A percentile compares a stretch with the other conserved stretches of the same genome.
phyloP scores from a whole-genome alignment of 176 grass and related monocot species.

The Juncus effusus region DNA sequence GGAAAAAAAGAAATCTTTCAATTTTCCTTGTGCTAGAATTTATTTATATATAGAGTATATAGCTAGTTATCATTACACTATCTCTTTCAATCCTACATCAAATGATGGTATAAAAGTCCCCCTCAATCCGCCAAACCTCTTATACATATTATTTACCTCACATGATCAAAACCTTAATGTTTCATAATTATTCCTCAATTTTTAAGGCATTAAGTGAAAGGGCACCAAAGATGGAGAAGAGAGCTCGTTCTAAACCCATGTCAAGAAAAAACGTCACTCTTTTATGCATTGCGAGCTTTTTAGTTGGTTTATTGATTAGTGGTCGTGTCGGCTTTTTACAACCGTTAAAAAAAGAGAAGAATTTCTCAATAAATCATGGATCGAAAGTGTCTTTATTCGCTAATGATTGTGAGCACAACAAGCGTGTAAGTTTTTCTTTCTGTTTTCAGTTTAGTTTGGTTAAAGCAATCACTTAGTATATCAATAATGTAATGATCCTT shows the following conservation, averaged over 20 bases:
- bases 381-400: constrained; percentile 18
- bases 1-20: neutral
- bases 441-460: neutral
- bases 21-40: neutral
- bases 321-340: constrained; percentile 29
- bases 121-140: neutral
- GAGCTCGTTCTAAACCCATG: constrained; percentile 38
- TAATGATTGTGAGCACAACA: constrained; percentile 38
- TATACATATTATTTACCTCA: neutral
- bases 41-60: neutral
- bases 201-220: constrained; percentile 52
- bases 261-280: constrained; percentile 39
- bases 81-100: neutral
- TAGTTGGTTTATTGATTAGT: constrained; percentile 49
- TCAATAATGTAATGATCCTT: neutral
- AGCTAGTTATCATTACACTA: too few relatives aligned
- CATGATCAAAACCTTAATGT: neutral
- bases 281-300: constrained; percentile 57
- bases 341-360: constrained; percentile 1
- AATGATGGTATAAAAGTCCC: constrained; percentile 22
- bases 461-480: neutral
- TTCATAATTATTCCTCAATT: neutral
- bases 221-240: constrained; percentile 72
- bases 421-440: constrained; percentile 37
- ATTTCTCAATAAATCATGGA: constrained; percentile 19